Percentiles rank a stretch among this genome's conserved stretches.
Conservation (phyloP, 2,329 filamentous ascomycete genomes). For the Pseudogymnoascus sp. region DNA sequence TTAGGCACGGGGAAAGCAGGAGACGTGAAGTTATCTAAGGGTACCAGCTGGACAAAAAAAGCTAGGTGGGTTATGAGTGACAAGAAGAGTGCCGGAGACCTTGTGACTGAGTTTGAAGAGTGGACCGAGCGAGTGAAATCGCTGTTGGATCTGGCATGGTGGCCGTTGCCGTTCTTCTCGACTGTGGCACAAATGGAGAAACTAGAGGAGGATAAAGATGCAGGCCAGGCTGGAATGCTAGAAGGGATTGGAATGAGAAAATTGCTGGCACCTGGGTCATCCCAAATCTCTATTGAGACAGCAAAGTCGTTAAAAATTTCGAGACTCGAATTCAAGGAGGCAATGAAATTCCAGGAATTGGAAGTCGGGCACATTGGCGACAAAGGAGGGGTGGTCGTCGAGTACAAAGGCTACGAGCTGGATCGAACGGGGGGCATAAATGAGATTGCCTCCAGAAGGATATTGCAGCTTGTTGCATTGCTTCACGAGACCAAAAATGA, state of each 20-base stretch:
- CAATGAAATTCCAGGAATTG: not conserved
- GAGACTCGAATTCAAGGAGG: not conserved
- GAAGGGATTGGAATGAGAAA: slow-evolving; percentile 1
- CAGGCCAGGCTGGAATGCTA: not conserved
- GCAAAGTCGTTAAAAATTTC: not conserved
- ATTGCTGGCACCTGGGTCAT: not conserved
- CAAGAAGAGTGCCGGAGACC: not conserved
- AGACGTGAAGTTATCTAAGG: not conserved
- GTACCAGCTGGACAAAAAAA: not conserved
- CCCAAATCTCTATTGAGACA: not conserved
- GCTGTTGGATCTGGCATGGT: not conserved
- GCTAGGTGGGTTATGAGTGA: not conserved
- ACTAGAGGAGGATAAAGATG: not conserved
- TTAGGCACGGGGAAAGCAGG: not conserved
- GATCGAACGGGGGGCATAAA: not conserved
- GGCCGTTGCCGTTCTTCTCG: not conserved
- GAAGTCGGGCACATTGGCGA: not conserved
- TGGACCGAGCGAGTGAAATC: not conserved
- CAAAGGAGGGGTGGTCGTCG: not conserved
- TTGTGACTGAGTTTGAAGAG: not conserved
- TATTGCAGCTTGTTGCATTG: slow-evolving; percentile 1
- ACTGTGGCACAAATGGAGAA: slow-evolving; percentile 1
- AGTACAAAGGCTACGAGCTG: not conserved
- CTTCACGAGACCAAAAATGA: not conserved
- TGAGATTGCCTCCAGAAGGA: not conserved